Percentiles rank a stretch among this genome's conserved stretches.
Evolutionary conservation across 495 filamentous ascomycete genomes (phyloP).

Genomic region (Parachaetomium inaequale): DNA sequence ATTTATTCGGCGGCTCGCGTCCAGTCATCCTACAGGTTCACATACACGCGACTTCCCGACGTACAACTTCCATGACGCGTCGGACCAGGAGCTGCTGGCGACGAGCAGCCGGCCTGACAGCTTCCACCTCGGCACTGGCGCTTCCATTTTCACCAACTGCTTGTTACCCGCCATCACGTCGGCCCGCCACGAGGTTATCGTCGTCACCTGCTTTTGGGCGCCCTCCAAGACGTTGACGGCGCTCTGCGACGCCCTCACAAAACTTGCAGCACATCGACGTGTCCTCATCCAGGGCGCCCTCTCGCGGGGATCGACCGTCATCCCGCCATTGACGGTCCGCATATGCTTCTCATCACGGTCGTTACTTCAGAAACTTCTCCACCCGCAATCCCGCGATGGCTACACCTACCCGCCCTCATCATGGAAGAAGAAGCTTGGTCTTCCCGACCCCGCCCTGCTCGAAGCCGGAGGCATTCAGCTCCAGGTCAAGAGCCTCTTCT

Average conservation of each 20-base stretch:
- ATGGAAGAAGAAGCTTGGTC: conserved; percentile 56
- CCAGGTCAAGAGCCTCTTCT: conserved; percentile 65
- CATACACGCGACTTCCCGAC: conserved; percentile 18
- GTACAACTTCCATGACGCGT: conserved; percentile 23
- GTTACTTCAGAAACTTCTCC: conserved; percentile 64
- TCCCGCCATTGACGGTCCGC: conserved; percentile 21
- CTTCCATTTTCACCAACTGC: conserved; percentile 48
- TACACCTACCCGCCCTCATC: conserved; percentile 52
- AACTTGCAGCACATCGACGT: conserved; percentile 46
- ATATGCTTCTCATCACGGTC: conserved; percentile 63
- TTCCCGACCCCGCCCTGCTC: conserved; percentile 53
- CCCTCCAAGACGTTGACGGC: conserved; percentile 50
- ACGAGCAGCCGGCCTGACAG: conserved; percentile 43
- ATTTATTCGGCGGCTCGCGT: conserved; percentile 23
- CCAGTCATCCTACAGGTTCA: not conserved
- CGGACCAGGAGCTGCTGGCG: conserved; percentile 38
- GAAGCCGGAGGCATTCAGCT: conserved; percentile 54
- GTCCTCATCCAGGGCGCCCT: conserved; percentile 18
- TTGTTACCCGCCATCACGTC: conserved; percentile 54
- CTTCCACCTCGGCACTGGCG: conserved; percentile 57
- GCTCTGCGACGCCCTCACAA: conserved; percentile 47
- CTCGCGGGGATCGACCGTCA: conserved; percentile 8
- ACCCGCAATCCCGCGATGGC: conserved; percentile 54
- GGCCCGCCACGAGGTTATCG: conserved; percentile 59
- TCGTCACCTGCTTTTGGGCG: conserved; percentile 79